Evolutionary conservation across 2,329 filamentous ascomycete genomes (phyloP).

Genomic region (Fusarium foetens): DNA sequence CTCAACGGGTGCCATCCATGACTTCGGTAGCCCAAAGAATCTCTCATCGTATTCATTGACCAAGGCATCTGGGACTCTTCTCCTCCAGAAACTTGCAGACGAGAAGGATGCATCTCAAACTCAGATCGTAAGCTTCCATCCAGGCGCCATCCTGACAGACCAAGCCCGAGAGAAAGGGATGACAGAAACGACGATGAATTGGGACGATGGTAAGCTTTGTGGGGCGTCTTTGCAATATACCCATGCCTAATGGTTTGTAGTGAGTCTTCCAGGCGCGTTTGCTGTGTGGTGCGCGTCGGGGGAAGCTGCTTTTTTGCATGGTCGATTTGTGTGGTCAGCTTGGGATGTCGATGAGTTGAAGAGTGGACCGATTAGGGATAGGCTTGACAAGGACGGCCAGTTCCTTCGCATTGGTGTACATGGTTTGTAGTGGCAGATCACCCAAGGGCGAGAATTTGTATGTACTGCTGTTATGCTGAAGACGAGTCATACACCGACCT

Average conservation of each 20-base stretch:
- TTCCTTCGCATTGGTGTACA: slow-evolving; percentile 8
- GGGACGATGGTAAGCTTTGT: neutral
- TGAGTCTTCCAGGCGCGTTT: neutral
- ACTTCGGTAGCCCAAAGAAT: neutral
- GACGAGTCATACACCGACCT: neutral
- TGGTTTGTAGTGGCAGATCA: neutral
- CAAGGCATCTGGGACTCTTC: neutral
- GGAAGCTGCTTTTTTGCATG: neutral
- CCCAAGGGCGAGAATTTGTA: neutral
- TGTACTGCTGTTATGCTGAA: neutral
- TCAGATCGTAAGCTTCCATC: neutral
- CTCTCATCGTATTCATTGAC: neutral
- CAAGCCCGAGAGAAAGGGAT: neutral
- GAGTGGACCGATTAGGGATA: neutral
- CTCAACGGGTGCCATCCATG: neutral
- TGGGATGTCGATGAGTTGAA: slow-evolving; percentile 15
- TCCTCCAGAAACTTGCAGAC: neutral
- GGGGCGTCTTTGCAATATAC: rapidly evolving
- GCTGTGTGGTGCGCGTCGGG: neutral
- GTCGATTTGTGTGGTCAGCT: neutral
- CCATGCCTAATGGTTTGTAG: neutral
- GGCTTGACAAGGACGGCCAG: neutral
- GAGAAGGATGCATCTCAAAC: neutral
- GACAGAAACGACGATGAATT: neutral
- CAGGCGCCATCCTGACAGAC: neutral